Conservation (phyloP, 1,139 yeast genomes). For the Candida frijolesensis region DNA sequence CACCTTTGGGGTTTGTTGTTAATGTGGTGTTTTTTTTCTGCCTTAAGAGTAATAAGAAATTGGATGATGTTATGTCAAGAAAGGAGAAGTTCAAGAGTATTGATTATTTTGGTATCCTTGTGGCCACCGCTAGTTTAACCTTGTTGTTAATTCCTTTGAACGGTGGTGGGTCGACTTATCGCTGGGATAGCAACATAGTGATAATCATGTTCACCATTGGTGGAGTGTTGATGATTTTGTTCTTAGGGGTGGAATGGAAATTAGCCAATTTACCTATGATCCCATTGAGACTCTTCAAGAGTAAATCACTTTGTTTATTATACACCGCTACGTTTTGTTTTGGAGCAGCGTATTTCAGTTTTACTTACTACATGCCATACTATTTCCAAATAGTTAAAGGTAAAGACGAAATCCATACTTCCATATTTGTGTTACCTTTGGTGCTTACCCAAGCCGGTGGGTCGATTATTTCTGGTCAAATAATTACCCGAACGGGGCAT, state of each 20-base stretch:
- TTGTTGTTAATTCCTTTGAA: slow-evolving; percentile 51
- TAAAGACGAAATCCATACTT: slow-evolving; percentile 35
- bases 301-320: slow-evolving; percentile 40
- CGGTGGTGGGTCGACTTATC: slow-evolving; percentile 58
- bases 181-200: slow-evolving; percentile 52
- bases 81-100: slow-evolving; percentile 41
- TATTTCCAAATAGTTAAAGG: slow-evolving; percentile 55
- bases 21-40: slow-evolving; percentile 28
- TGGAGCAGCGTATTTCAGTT: slow-evolving; percentile 50
- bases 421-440: slow-evolving; percentile 44
- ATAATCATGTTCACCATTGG: slow-evolving; percentile 53
- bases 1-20: slow-evolving; percentile 42
- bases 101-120: slow-evolving; percentile 51
- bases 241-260: slow-evolving; percentile 52
- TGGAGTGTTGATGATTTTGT: slow-evolving; percentile 39
- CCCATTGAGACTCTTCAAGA: slow-evolving; percentile 51
- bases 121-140: slow-evolving; percentile 46
- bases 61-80: slow-evolving; percentile 26
- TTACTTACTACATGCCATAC: slow-evolving; percentile 50
- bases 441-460: slow-evolving; percentile 42
- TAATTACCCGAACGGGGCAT: slow-evolving; percentile 44
- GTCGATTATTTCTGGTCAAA: slow-evolving; percentile 46
- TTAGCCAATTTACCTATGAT: slow-evolving; percentile 56
- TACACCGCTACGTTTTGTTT: slow-evolving; percentile 48
- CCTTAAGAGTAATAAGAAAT: slow-evolving; percentile 22